Evolutionary conservation across 345 rosid genomes (phyloP).

Genomic region (Limnanthes douglasii): DNA sequence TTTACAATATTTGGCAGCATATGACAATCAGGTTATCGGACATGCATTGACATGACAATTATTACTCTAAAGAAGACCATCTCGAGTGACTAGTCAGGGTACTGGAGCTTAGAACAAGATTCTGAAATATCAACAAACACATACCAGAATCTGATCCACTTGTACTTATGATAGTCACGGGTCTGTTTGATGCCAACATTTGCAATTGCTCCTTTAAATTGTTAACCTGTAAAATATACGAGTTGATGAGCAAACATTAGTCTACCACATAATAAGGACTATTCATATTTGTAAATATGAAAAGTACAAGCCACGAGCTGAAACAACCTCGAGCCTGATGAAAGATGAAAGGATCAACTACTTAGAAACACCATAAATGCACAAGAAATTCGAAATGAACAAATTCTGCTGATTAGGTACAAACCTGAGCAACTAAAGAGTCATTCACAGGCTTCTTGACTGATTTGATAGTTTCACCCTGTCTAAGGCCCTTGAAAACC

Average conservation of each 20-base stretch:
- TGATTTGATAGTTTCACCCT: constrained; percentile 34
- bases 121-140: no score
- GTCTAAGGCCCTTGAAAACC: constrained; percentile 37
- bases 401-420: constrained; percentile 5
- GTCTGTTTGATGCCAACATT: constrained; percentile 35
- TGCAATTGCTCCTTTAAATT: constrained; percentile 61
- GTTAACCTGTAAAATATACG: constrained; percentile 36
- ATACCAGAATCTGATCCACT: constrained; percentile 44
- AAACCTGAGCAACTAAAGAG: constrained; percentile 70
- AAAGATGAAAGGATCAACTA: neutral
- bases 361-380: neutral
- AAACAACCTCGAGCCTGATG: constrained; percentile 1
- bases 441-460: constrained; percentile 47
- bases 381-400: neutral
- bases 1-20: no score
- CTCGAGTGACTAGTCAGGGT: no score
- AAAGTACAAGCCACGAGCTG: neutral
- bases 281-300: neutral
- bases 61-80: no score
- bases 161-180: constrained; percentile 59
- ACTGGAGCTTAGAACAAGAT: no score
- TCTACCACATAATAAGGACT: neutral
- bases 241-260: constrained; percentile 5
- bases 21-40: no score
- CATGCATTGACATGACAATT: no score